Conservation (phyloP, 2,329 filamentous ascomycete genomes). For the Pyrenochaeta sp. region DNA sequence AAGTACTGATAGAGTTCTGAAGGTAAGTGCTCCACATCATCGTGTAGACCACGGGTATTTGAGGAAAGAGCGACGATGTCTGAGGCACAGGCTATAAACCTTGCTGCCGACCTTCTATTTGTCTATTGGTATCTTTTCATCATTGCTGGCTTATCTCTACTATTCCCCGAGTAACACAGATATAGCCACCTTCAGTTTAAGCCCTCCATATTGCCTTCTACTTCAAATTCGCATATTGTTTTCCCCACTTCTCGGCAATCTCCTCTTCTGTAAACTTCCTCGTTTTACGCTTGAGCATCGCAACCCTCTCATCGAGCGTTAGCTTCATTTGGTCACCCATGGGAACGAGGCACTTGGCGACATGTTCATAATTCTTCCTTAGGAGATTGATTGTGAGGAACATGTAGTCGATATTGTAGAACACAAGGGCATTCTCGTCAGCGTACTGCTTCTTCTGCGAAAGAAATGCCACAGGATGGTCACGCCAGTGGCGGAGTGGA, state of each 20-base stretch:
- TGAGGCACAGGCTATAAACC: neutral
- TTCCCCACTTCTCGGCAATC: constrained; percentile 66
- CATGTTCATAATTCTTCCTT: constrained; percentile 73
- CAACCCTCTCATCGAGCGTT: constrained; percentile 69
- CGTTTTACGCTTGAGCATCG: constrained; percentile 72
- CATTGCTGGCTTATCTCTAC: no score
- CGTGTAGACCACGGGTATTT: no score
- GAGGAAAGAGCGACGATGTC: no score
- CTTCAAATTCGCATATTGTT: constrained; percentile 41
- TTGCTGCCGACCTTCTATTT: no score
- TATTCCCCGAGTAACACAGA: no score
- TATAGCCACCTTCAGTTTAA: no score
- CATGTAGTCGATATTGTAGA: constrained; percentile 82
- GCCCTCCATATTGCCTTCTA: constrained; percentile 7
- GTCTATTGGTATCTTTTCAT: no score
- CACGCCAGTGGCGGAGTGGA: constrained; percentile 80
- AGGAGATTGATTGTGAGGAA: constrained; percentile 76
- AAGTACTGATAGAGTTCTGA: no score
- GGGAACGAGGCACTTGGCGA: constrained; percentile 76
- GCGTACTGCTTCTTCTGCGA: constrained; percentile 73
- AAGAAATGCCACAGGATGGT: constrained; percentile 78
- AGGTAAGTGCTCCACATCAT: no score
- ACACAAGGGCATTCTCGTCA: constrained; percentile 74
- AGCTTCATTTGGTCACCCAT: constrained; percentile 75
- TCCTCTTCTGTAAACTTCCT: constrained; percentile 71